These are phyloP conservation scores for Cinnamomum micranthum DNA, from an alignment of 164 flowering plant genomes.

Conservation along the genomic window DNA sequence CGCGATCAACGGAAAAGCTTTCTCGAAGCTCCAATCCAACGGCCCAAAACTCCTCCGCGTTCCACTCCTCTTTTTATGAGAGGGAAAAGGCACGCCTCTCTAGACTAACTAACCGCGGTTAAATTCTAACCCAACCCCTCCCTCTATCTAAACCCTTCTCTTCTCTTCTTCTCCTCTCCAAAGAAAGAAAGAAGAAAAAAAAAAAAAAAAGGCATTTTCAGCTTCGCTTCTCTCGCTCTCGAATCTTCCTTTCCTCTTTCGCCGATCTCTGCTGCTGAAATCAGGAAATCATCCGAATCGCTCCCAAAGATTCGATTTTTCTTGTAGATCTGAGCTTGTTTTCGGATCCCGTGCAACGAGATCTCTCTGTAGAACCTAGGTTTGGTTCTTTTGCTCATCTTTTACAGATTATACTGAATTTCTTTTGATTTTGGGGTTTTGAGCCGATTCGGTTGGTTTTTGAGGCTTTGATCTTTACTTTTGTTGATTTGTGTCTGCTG, in stretches of 20 bases:
- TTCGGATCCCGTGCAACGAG: not conserved
- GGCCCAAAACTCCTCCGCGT: slow-evolving; percentile 28
- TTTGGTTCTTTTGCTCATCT: slow-evolving; percentile 3
- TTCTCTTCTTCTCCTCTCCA: not conserved
- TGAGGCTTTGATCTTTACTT: not conserved
- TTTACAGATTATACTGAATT: not conserved
- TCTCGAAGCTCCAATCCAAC: slow-evolving; percentile 31
- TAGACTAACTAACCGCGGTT: slow-evolving; percentile 8
- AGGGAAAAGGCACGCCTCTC: slow-evolving; percentile 20
- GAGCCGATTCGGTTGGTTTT: not conserved
- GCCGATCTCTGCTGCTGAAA: not conserved
- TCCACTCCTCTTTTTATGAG: slow-evolving; percentile 30
- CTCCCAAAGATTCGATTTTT: not conserved
- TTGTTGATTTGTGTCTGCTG: not conserved
- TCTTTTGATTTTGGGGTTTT: slow-evolving; percentile 3
- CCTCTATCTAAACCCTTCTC: not conserved
- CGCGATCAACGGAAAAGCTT: slow-evolving; percentile 36
- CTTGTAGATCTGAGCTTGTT: not conserved
- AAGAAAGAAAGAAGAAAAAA: too few species aligned
- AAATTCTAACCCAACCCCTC: slow-evolving; percentile 8
- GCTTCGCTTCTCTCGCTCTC: not conserved
- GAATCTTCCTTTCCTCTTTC: not conserved
- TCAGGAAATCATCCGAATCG: not conserved
- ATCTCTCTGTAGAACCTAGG: slow-evolving; percentile 11
- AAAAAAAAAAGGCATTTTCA: not conserved